Base-by-base conservation (phyloP, 306 rosid species). In the Betula pendula region DNA sequence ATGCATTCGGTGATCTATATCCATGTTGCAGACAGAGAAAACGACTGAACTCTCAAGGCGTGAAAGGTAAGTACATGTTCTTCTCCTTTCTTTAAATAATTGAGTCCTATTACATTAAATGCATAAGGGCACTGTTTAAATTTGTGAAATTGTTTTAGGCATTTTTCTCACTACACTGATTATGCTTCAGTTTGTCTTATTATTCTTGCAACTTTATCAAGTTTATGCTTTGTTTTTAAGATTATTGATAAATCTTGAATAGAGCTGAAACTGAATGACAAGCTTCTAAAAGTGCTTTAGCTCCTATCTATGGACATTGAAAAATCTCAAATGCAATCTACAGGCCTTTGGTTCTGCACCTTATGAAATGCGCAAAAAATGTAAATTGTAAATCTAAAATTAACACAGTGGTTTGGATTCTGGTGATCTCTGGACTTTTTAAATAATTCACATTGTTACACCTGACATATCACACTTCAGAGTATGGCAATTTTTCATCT, bases 11-110 rank as follows among this genome's bases (percentile, higher is more conserved):
- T 33, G 33, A 25, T 29, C 31, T 50, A 49, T 40, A 16, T 67
- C 20, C 6, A 22, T 73, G 13, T 12, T 59, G 75, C 88, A 90
- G 96, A 77, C 80, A 40, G 88, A 68, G 43, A 88, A 67, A 80
- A 87, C 83, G 47, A 83, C 87, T 65, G 92, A 86, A 83, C 96
- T 88, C 77, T 90, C 96, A 52, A 88, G 91, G 86, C 91, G 91
- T n/a, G 96, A 90, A 84, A 88, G 96, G 96, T 90, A 33, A 15
- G 31, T 16, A 50, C 63, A 20, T 67, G 44, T 65, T 49, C 40
- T 81, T 9, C 1, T 43, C 53, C 3, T 53, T 65, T 10, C 14
- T 8, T 38, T 38, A 11, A 73, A 12, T 11, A 11, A 49, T 55
- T 38, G 25, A 20, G 9, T 16, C 24, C 58, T 13, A 22, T 20